A percentile compares a stretch with the other conserved stretches of the same genome.
Evolutionary conservation across 2,329 filamentous ascomycete genomes (phyloP).

Genomic region (Nectriaceae sp.): DNA sequence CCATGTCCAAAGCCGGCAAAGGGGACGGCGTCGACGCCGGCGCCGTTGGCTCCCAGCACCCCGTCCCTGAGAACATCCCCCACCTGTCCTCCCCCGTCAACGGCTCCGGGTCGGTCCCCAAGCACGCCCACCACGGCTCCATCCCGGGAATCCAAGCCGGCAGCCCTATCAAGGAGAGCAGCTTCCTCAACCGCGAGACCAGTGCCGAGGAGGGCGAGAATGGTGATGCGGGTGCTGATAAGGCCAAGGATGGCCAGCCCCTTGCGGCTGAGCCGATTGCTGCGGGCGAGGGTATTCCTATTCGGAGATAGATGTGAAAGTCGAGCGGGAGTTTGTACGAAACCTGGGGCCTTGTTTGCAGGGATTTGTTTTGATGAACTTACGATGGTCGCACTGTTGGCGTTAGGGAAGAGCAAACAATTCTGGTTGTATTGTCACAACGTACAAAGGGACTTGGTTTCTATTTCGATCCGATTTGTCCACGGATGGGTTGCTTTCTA

Average conservation of each 20-base stretch:
- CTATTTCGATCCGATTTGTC: conserved; percentile 21
- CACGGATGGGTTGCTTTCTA: conserved; percentile 25
- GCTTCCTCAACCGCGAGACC: conserved; percentile 81
- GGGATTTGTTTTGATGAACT: conserved; percentile 28
- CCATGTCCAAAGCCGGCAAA: conserved; percentile 96
- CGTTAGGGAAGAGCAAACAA: conserved; percentile 30
- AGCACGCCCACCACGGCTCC: conserved; percentile 45
- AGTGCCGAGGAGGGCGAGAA: conserved; percentile 58
- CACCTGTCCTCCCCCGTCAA: conserved; percentile 73
- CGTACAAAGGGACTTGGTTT: conserved; percentile 22
- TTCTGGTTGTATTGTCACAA: conserved; percentile 28
- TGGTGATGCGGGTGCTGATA: conserved; percentile 17
- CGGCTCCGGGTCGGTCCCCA: conserved; percentile 33
- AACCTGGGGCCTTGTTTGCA: conserved; percentile 20
- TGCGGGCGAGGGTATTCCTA: conserved; percentile 55
- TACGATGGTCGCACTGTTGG: conserved; percentile 32
- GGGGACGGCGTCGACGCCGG: conserved; percentile 92
- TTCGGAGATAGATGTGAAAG: conserved; percentile 52
- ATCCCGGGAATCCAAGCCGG: conserved; percentile 59
- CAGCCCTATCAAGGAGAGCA: conserved; percentile 89
- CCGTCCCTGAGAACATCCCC: conserved; percentile 91
- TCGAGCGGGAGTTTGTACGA: conserved; percentile 10
- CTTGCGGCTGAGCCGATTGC: conserved; percentile 18
- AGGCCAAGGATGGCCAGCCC: conserved; percentile 42
- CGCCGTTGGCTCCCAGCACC: conserved; percentile 91